Conservation (phyloP, 306 rosid species). For the Castanea sativa region DNA sequence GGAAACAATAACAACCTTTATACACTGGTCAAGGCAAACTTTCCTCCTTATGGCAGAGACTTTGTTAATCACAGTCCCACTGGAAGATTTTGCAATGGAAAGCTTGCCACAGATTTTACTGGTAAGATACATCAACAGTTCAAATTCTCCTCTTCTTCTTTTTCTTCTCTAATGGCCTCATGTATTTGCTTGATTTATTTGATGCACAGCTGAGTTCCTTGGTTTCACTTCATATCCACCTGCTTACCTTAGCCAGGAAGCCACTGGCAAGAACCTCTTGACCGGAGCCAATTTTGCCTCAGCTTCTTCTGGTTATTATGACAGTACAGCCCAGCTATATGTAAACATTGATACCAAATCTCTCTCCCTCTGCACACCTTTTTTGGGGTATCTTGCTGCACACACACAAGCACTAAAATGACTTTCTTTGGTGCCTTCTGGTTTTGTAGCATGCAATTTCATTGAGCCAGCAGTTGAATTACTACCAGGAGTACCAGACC, state of each 20-base stretch:
- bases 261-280: slow-evolving; percentile 46
- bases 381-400: no score
- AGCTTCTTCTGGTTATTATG: slow-evolving; percentile 58
- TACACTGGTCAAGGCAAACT: slow-evolving; percentile 56
- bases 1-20: slow-evolving; percentile 56
- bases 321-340: slow-evolving; percentile 41
- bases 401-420: no score
- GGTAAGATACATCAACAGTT: slow-evolving; percentile 24
- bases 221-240: slow-evolving; percentile 61
- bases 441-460: slow-evolving; percentile 41
- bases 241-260: slow-evolving; percentile 60
- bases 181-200: neutral
- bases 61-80: slow-evolving; percentile 54
- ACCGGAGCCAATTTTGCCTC: slow-evolving; percentile 68
- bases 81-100: slow-evolving; percentile 71
- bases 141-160: neutral
- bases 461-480: slow-evolving; percentile 46
- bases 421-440: neutral
- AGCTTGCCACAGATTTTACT: slow-evolving; percentile 59
- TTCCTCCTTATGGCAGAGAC: slow-evolving; percentile 71
- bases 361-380: neutral
- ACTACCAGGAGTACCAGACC: slow-evolving; percentile 49
- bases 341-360: slow-evolving; percentile 22
- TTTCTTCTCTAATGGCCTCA: neutral
- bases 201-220: slow-evolving; percentile 49